Evolutionary conservation across 371 early-diverging fungal species (phyloP).

Genomic region (Syncephalastrum racemosum): DNA sequence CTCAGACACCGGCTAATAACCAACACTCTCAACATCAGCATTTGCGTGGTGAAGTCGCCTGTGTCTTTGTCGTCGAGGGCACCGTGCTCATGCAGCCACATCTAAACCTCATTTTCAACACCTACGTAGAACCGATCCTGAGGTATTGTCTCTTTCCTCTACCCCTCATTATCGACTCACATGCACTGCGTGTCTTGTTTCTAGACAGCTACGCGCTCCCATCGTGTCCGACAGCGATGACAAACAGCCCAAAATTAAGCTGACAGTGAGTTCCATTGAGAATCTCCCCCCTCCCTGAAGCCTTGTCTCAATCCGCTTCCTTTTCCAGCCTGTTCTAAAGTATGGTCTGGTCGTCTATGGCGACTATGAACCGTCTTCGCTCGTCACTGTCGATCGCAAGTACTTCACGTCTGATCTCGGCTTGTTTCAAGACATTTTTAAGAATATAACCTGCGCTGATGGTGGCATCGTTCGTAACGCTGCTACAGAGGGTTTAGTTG

Average conservation of each 20-base stretch:
- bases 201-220: constrained; percentile 57
- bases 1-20: constrained; percentile 46
- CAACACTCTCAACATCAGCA: constrained; percentile 32
- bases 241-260: constrained; percentile 51
- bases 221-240: constrained; percentile 54
- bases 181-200: neutral
- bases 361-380: constrained; percentile 62
- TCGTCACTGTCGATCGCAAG: constrained; percentile 55
- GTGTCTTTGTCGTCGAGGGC: constrained; percentile 62
- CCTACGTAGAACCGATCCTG: constrained; percentile 61
- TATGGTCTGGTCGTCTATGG: constrained; percentile 67
- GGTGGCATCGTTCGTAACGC: constrained; percentile 67
- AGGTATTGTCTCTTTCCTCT: constrained; percentile 32
- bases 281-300: neutral
- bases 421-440: constrained; percentile 53
- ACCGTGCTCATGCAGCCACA: constrained; percentile 58
- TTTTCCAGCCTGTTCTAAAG: constrained; percentile 53
- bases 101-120: constrained; percentile 47
- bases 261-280: constrained; percentile 43
- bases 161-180: neutral
- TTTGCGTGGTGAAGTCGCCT: constrained; percentile 51
- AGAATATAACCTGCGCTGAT: constrained; percentile 47
- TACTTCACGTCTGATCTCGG: constrained; percentile 55
- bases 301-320: constrained; percentile 1
- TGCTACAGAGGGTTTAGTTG: constrained; percentile 62